Evolutionary conservation across 2,329 filamentous ascomycete species (phyloP), one percentile per base, ranked within the genome.

Genomic region (Alternaria longipes): DNA sequence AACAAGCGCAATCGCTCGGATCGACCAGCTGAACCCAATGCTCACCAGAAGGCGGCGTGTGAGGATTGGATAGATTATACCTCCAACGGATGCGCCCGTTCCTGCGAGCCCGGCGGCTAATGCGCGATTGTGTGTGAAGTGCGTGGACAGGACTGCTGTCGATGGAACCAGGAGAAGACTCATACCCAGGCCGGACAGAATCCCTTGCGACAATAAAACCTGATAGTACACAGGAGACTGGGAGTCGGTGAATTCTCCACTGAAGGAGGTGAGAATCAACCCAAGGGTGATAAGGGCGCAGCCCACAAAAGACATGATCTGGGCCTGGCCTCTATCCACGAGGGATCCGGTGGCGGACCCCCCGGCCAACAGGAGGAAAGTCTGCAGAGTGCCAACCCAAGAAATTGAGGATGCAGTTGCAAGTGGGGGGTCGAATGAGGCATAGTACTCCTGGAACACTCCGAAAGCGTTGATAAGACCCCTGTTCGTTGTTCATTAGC

Each of bases 11-110:
- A 89, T 79, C 16, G 86, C 83, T 11, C 90, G 81, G n/a, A 88
- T 85, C 0, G 86, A 82, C 86, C 87, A 89, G 2, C 81, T 76
- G 65, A 89, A 90, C 1, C 87, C 87, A n/a, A 89, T 78, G 14
- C 74, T 71, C 0, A 84, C 83, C 12, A 86, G 79, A 28, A 89
- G 75, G 54, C 84, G 81, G 60, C 86, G 81, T 62, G 88, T 82
- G 8, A 83, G 73, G 52, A 84, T 82, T 0, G 83, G 82, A 59
- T 83, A 84, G 30, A 84, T 74, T 18, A 84, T 73, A 3, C 82
- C 82, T 24, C 82, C 82, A 53, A 73, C 34, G 16, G 79, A 78
- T 41, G 81, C 79, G 1, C 83, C 84, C 0, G 78, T 76, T 0
- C 80, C 78, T 2, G 81, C 80, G 8, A 84, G 71, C 0, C 82